Base-by-base conservation (phyloP, 176 grass and related monocot species). In the Phoenix dactylifera region DNA sequence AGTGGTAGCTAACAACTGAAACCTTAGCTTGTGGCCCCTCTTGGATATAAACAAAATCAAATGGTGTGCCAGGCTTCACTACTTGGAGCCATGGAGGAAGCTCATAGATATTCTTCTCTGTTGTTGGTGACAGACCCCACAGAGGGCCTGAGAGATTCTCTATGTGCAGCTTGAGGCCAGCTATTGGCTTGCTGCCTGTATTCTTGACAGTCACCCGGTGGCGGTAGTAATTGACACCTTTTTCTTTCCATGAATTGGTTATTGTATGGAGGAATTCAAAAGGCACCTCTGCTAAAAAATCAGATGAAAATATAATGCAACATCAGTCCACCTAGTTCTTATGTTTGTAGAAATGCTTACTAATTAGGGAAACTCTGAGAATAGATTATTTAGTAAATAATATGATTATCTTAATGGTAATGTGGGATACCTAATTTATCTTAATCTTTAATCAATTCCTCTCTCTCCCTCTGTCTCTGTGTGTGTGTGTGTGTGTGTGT, bases 211-310 rank as follows among this genome's bases (percentile, higher is more conserved):
- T 80, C 26, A 97, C 81, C 3, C 16, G 50, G 68, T 97, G 93
- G 20, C 93, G 78, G 84, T 85, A 92, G 58, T 73, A 55, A 49
- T 91, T 67, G 20, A 67, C 67, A 24, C 79, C 84, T 24, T 83
- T 52, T 0, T 12, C 7, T 2, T 59, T 74, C 93, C 93, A 98
- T 20, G 78, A 39, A 71, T 81, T 10, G 57, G 50, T 98, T 51
- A 98, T 75, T 24, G 58, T 52, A 81, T 98, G 93, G 60, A 98
- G 70, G 58, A 98, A 83, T 58, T 87, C 75, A 49, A 98, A 9
- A 0, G 84, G 76, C 16, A 60, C 23, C 7, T 61, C 75, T 67
- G 20, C 19, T 32, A 7, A 78, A 78, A 55, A 39, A 59, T 12
- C 32, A 59, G 61, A 10, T 65, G 26, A 10, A 30, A 16, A 52